Evolutionary conservation across 768 basidiomycete genomes (phyloP).

Genomic region (Pisolithus microcarpus): DNA sequence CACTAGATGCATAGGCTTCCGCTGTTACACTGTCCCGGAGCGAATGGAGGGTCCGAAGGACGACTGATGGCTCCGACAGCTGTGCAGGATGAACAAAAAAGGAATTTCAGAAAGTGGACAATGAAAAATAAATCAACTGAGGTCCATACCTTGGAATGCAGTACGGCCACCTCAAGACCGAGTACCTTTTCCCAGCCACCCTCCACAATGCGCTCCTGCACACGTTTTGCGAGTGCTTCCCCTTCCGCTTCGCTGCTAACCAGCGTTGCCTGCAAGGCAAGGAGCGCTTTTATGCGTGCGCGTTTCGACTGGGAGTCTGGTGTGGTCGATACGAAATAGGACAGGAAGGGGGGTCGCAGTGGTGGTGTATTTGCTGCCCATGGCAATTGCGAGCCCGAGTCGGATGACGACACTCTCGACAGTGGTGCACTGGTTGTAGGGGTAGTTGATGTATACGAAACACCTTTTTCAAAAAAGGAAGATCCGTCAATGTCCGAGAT

Average conservation of each 20-base stretch:
- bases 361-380: not conserved
- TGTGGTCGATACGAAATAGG: conserved; percentile 78
- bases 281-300: conserved; percentile 61
- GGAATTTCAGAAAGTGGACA: not conserved
- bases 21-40: conserved; percentile 72
- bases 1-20: conserved; percentile 79
- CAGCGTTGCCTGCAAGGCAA: conserved; percentile 55
- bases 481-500: not conserved
- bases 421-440: conserved; percentile 1
- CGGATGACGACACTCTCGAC: conserved; percentile 6
- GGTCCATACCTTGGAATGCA: conserved; percentile 63
- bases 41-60: conserved; percentile 57
- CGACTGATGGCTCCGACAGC: conserved; percentile 26
- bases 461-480: conserved; percentile 28
- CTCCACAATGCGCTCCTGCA: conserved; percentile 14
- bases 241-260: conserved; percentile 9
- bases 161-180: conserved; percentile 66
- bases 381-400: not conserved
- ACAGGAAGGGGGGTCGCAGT: conserved; percentile 30
- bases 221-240: conserved; percentile 9
- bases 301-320: conserved; percentile 73
- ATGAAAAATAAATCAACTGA: not conserved
- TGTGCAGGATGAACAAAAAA: not conserved
- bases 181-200: conserved; percentile 43
- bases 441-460: conserved; percentile 42